Evolutionary conservation across 495 filamentous ascomycete species (phyloP), one percentile per base, ranked within the genome.

Genomic region (Aspergillus steynii): DNA sequence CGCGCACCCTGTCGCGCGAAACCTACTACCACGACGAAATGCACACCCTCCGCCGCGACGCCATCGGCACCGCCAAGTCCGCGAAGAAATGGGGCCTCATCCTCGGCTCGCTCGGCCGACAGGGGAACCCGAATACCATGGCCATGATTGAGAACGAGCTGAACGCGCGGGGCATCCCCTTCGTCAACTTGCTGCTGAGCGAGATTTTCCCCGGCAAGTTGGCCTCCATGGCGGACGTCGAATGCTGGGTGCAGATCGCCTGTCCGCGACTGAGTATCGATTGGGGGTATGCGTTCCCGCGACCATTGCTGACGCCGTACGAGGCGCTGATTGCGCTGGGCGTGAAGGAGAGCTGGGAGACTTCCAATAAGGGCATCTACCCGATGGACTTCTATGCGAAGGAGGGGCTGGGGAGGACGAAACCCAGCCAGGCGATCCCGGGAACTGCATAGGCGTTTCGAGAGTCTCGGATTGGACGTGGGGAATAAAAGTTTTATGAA

Each of bases 381-480:
- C 92, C 91, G 5, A 99, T 99, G 95, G 93, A 98, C 74, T 99
- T 95, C 64, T 99, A 99, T 80, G 91, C 87, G 0, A 95, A 90
- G 72, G 92, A 96, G 12, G 95, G 95, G 0, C 73, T 99, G 42
- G 95, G 95, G 14, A 85, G 96, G 69, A 91, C 89, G 48, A 68
- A 65, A 48, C 66, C 66, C 45, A 47, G 56, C 29, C 65, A 68
- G 56, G 55, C 62, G 12, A 56, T 65, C n/a, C 26, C 52, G 4
- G 53, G 58, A 1, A 47, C 59, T 54, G 61, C 59, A 1, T 63
- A 56, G 50, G 67, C 70, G 7, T 32, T 7, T 32, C 7, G 31
- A 4, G 31, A 32, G 31, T 20, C 20, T 20, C 20, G 31, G 31
- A 32, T 32, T 20, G 20, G 31, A 32, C 31, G 7, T 32, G 31